Base-by-base conservation (phyloP, 2,329 filamentous ascomycete species). In the Xylariaceae sp. region DNA sequence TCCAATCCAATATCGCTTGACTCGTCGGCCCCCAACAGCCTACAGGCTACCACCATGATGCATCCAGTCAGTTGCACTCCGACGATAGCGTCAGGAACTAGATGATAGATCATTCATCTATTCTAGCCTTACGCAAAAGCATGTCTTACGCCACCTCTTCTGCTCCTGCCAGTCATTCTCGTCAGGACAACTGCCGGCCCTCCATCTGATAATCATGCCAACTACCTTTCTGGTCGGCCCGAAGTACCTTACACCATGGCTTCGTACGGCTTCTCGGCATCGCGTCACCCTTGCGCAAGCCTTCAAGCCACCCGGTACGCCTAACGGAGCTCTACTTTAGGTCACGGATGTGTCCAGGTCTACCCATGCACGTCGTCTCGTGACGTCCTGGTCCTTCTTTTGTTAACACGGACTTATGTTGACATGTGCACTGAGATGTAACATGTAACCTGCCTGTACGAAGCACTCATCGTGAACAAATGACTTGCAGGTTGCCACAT, bases 171-270 rank as follows among this genome's bases (percentile, higher is more conserved):
- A 3, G 37, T 41, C 37, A 41, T 41, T 1, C 1, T 30, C 23
- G 23, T 60, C 49, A 1, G 18, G 34, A 50, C 48, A 11, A 53
- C 47, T n/a, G 55, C 55, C 44, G 53, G 51, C 56, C 55, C 57
- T 50, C 51, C 57, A 50, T 53, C 37, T 41, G 37, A 41, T 30
- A 30, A 5, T 30, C 23, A 4, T 2, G 23, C 3, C 23, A 30
- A 18, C 17, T 18, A 18, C 17, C 17, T 18, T 18, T 30, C 23
- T 30, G 23, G 4, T 30, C 23, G 23, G n/a, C 23, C 30, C 17
- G 51, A 53, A 51, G 54, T 59, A 63, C 61, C 61, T 56, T 56
- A 61, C 59, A 61, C 52, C 57, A 55, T 57, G 55, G 61, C 57
- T 63, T 64, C 55, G 56, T 58, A 55, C 53, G 56, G 61, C 59